Percentiles rank a stretch among this genome's conserved stretches.
Evolutionary conservation across 805 yeast species (phyloP).

Genomic region (Hanseniaspora vineae): DNA sequence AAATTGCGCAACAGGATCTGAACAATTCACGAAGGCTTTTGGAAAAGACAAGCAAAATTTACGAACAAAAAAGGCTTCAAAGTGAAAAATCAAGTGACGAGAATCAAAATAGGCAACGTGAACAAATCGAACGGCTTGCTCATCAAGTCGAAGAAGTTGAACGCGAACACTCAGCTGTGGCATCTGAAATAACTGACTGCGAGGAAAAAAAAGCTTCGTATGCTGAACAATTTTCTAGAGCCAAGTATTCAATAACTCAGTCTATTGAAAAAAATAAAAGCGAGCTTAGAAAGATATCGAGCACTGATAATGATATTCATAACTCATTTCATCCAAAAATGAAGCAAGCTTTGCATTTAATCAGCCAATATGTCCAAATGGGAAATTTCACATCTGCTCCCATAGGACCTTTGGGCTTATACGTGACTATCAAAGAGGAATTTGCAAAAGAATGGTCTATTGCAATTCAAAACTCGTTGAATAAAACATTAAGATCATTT

Average conservation of each 20-base stretch:
- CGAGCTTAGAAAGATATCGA: constrained; percentile 17
- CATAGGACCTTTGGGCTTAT: constrained; percentile 69
- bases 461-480: constrained; percentile 44
- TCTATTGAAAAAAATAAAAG: constrained; percentile 8
- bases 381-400: constrained; percentile 37
- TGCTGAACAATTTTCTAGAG: constrained; percentile 3
- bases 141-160: constrained; percentile 11
- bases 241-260: constrained; percentile 4
- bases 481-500: constrained; percentile 43
- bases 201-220: constrained; percentile 13
- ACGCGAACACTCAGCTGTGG: constrained; percentile 11
- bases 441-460: constrained; percentile 41
- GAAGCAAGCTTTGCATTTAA: constrained; percentile 28
- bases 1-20: not conserved
- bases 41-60: constrained; percentile 12
- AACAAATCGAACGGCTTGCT: constrained; percentile 13
- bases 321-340: constrained; percentile 41
- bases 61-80: constrained; percentile 6
- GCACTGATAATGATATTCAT: constrained; percentile 20
- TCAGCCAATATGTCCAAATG: constrained; percentile 20
- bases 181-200: constrained; percentile 14
- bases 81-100: constrained; percentile 9
- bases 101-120: constrained; percentile 13
- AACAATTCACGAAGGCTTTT: constrained; percentile 7
- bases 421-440: constrained; percentile 42